A percentile compares a stretch with the other conserved stretches of the same genome.
Evolutionary conservation across 495 filamentous ascomycete genomes (phyloP).

Genomic region (Aspergillus taichungensis): DNA sequence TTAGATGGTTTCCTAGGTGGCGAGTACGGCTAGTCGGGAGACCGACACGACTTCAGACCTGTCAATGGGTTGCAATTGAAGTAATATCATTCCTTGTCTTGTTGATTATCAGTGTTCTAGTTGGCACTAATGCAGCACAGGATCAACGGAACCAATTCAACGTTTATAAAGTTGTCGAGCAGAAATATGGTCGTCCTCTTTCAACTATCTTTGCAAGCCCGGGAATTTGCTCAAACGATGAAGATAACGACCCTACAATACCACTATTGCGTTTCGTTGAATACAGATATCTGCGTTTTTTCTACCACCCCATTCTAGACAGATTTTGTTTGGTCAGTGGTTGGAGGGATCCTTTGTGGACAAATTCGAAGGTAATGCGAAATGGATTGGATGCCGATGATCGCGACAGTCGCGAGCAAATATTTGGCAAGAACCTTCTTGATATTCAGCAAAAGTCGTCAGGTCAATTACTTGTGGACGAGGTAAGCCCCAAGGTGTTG

Average conservation of each 20-base stretch:
- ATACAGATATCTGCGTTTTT: slow-evolving; percentile 90
- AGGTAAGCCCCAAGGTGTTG: slow-evolving; percentile 44
- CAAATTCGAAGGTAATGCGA: slow-evolving; percentile 63
- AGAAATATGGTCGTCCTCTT: slow-evolving; percentile 68
- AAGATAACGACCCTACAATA: slow-evolving; percentile 79
- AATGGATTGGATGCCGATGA: slow-evolving; percentile 85
- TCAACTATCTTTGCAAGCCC: slow-evolving; percentile 77
- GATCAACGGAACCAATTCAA: slow-evolving; percentile 94
- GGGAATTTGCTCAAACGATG: slow-evolving; percentile 51
- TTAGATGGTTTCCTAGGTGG: slow-evolving; percentile 88
- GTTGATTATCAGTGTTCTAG: no score
- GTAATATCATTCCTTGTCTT: slow-evolving; percentile 18
- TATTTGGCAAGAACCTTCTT: slow-evolving; percentile 85
- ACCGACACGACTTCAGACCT: slow-evolving; percentile 56
- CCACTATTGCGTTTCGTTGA: slow-evolving; percentile 63
- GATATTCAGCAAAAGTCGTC: slow-evolving; percentile 84
- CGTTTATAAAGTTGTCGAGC: slow-evolving; percentile 54
- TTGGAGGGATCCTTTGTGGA: slow-evolving; percentile 93
- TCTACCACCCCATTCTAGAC: slow-evolving; percentile 78
- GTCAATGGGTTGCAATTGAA: slow-evolving; percentile 87
- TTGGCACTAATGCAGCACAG: slow-evolving; percentile 15
- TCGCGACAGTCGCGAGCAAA: slow-evolving; percentile 67
- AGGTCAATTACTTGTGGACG: slow-evolving; percentile 77
- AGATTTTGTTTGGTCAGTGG: slow-evolving; percentile 76
- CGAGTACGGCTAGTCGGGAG: slow-evolving; percentile 67